A percentile compares a stretch with the other conserved stretches of the same genome.
These are phyloP conservation scores for Russula ochroleuca DNA, from an alignment of 768 basidiomycete species.

Conservation along the genomic window DNA sequence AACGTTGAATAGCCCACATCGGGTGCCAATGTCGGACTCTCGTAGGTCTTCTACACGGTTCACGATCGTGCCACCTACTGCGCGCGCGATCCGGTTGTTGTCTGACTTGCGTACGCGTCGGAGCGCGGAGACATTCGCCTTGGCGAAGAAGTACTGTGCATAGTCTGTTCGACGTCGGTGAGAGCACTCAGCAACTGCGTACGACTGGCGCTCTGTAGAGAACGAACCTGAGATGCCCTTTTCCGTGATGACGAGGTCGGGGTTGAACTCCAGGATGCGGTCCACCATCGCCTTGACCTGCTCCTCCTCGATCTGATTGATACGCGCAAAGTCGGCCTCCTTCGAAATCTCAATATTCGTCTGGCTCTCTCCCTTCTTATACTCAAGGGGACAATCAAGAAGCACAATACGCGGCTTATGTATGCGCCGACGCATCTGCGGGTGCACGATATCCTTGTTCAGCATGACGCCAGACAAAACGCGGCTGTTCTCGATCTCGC, in stretches of 20 bases:
- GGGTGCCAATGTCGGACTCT: conserved; percentile 85
- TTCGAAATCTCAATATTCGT: conserved; percentile 98
- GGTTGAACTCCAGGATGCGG: conserved; percentile 87
- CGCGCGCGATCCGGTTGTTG: conserved; percentile 96
- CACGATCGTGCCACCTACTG: conserved; percentile 93
- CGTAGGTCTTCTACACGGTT: conserved; percentile 94
- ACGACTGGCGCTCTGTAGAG: not conserved
- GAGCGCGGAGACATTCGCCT: conserved; percentile 85
- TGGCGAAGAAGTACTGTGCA: conserved; percentile 86
- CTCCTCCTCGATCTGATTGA: conserved; percentile 94
- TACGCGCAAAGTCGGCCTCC: conserved; percentile 88
- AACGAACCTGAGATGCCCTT: conserved; percentile 83
- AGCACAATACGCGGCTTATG: conserved; percentile 83
- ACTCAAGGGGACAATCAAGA: conserved; percentile 93
- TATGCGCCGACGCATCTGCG: conserved; percentile 91
- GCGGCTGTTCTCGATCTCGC: conserved; percentile 88
- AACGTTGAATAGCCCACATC: conserved; percentile 93
- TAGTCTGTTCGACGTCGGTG: conserved; percentile 51
- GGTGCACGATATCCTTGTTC: conserved; percentile 99
- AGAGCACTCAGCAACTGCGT: not conserved
- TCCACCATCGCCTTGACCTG: conserved; percentile 86
- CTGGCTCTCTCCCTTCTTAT: conserved; percentile 98
- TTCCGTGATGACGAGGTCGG: conserved; percentile 92
- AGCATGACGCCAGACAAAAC: conserved; percentile 92
- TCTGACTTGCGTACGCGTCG: conserved; percentile 98